Percentiles rank a stretch among this genome's conserved stretches.
Evolutionary conservation across 768 basidiomycete genomes (phyloP).

Genomic region (Boletales sp.): DNA sequence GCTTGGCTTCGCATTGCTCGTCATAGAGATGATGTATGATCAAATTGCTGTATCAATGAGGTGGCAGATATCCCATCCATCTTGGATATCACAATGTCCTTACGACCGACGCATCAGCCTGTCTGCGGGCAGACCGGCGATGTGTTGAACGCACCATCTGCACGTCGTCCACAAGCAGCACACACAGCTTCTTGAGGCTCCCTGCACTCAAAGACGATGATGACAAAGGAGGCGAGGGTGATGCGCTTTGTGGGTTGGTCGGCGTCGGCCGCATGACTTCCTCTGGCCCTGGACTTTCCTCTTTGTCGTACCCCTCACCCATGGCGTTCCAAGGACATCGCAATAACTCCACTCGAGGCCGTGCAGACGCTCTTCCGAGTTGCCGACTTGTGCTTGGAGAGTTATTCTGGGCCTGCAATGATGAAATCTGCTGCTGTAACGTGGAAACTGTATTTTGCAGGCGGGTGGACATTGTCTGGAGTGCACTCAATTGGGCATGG

Average conservation of each 20-base stretch:
- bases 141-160: conserved; percentile 68
- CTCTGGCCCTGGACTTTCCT: conserved; percentile 29
- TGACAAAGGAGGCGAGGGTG: conserved; percentile 17
- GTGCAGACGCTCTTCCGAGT: conserved; percentile 50
- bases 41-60: conserved; percentile 90
- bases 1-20: conserved; percentile 88
- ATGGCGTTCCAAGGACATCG: conserved; percentile 47
- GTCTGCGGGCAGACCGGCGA: background rate
- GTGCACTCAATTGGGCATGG: too few species aligned
- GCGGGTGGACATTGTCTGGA: too few species aligned
- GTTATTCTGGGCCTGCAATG: conserved; percentile 28
- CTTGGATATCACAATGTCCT: conserved; percentile 97
- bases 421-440: too few species aligned
- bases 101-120: background rate
- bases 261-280: conserved; percentile 41
- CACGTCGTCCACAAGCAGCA: conserved; percentile 94
- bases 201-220: conserved; percentile 7
- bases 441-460: too few species aligned
- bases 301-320: conserved; percentile 22
- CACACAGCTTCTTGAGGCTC: conserved; percentile 52
- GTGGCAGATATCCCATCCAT: conserved; percentile 88
- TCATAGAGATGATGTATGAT: conserved; percentile 96
- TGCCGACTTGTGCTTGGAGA: conserved; percentile 24
- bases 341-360: conserved; percentile 63
- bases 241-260: conserved; percentile 17